Conservation (phyloP, 257 asterid genomes). For the Salvia hispanica region DNA sequence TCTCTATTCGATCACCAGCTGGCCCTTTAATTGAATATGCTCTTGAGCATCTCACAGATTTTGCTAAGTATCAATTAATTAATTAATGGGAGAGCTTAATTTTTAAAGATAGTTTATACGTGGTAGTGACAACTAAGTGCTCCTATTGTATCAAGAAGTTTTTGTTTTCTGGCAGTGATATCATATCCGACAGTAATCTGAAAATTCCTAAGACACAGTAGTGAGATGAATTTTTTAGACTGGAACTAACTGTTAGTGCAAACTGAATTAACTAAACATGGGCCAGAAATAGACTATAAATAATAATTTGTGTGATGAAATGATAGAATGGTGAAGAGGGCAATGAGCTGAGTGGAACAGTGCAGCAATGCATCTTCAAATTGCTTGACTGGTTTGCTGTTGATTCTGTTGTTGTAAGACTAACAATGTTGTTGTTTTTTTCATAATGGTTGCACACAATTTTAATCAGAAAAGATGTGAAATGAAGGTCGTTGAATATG, state of each 20-base stretch:
- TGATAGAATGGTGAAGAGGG: conserved; percentile 33
- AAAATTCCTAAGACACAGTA: conserved; percentile 36
- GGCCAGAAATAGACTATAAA: conserved; percentile 20
- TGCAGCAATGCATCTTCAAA: conserved; percentile 47
- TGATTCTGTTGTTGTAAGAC: conserved; percentile 38
- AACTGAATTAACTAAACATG: not conserved
- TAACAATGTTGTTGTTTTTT: too few species aligned
- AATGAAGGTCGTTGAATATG: too few species aligned
- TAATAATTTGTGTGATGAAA: conserved; percentile 30
- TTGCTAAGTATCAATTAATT: too few species aligned
- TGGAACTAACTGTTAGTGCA: conserved; percentile 29
- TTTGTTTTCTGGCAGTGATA: conserved; percentile 29
- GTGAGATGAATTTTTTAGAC: conserved; percentile 25
- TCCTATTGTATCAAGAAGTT: conserved; percentile 16
- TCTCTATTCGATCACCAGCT: too few species aligned
- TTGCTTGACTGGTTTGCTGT: conserved; percentile 46
- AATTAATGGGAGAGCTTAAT: too few species aligned
- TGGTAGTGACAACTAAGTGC: too few species aligned
- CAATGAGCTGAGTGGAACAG: conserved; percentile 25
- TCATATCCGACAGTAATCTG: conserved; percentile 31
- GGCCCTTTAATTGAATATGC: too few species aligned
- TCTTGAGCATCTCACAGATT: too few species aligned
- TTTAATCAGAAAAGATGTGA: too few species aligned
- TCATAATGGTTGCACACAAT: too few species aligned
- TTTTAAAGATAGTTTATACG: too few species aligned